These are phyloP conservation scores for Inga leiocalycina DNA, from an alignment of 306 rosid species.

Conservation along the genomic window DNA sequence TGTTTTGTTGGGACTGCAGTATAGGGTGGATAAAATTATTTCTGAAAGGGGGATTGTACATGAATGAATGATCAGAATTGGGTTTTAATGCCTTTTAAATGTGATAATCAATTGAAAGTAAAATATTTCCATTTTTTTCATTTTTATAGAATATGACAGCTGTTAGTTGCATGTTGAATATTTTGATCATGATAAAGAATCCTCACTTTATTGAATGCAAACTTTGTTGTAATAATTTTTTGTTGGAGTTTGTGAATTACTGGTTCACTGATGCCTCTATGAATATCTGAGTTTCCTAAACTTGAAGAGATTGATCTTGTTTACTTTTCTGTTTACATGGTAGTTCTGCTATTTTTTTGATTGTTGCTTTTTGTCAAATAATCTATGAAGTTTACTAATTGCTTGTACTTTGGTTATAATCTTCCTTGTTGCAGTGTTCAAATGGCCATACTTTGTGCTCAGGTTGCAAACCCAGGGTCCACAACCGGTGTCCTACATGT, in stretches of 20 bases:
- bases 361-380: background rate
- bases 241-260: background rate
- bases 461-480: constrained; percentile 92
- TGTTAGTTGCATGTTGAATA: background rate
- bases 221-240: background rate
- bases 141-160: background rate
- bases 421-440: constrained; percentile 69
- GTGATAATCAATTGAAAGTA: background rate
- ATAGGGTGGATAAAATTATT: background rate
- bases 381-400: background rate
- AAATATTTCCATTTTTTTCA: background rate
- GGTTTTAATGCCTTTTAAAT: background rate
- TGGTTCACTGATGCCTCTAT: background rate
- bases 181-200: background rate
- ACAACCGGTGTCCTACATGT: constrained; percentile 95
- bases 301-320: background rate
- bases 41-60: background rate
- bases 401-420: background rate
- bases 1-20: background rate
- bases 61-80: background rate
- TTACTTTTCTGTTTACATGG: background rate
- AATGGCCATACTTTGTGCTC: constrained; percentile 96
- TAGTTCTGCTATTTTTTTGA: background rate
- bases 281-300: background rate
- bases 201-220: background rate